Conservation (phyloP, 2,329 filamentous ascomycete species). For the Cytospora mali region DNA sequence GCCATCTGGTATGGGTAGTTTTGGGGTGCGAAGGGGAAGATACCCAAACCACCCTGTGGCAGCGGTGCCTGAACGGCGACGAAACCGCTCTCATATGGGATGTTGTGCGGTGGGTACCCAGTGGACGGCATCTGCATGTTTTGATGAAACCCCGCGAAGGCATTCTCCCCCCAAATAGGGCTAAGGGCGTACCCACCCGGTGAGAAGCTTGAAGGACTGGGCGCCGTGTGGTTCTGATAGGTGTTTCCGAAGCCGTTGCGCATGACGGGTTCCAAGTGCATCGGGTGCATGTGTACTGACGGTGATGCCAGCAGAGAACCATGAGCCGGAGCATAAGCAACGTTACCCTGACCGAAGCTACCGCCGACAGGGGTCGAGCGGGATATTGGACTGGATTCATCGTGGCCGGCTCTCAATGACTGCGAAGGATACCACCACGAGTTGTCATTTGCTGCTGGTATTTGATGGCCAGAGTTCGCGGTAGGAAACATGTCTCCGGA, state of each 20-base stretch:
- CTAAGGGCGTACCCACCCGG: slow-evolving; percentile 40
- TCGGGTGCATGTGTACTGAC: slow-evolving; percentile 32
- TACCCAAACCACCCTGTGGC: slow-evolving; percentile 31
- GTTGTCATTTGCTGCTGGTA: slow-evolving; percentile 25
- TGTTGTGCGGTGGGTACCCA: slow-evolving; percentile 41
- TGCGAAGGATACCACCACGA: slow-evolving; percentile 32
- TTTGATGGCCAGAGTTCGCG: slow-evolving; percentile 27
- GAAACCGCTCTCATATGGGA: slow-evolving; percentile 38
- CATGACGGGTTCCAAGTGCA: slow-evolving; percentile 15
- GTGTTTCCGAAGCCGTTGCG: slow-evolving; percentile 20
- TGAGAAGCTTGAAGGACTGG: slow-evolving; percentile 45
- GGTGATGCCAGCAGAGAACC: slow-evolving; percentile 24
- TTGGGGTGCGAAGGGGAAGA: slow-evolving; percentile 31
- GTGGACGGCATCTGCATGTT: slow-evolving; percentile 34
- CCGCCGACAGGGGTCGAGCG: slow-evolving; percentile 13
- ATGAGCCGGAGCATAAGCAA: slow-evolving; percentile 24
- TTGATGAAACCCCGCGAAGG: slow-evolving; percentile 35
- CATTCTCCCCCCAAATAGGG: slow-evolving; percentile 42
- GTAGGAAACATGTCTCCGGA: slow-evolving; percentile 42
- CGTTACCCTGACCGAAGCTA: slow-evolving; percentile 14
- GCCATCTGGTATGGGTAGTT: slow-evolving; percentile 33
- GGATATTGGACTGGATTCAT: slow-evolving; percentile 14
- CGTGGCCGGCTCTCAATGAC: slow-evolving; percentile 13
- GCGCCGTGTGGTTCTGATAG: slow-evolving; percentile 38
- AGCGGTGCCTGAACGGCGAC: slow-evolving; percentile 36